phyloP scores from a whole-genome alignment of 441 rosid species.

The Bruguiera hainesii region DNA sequence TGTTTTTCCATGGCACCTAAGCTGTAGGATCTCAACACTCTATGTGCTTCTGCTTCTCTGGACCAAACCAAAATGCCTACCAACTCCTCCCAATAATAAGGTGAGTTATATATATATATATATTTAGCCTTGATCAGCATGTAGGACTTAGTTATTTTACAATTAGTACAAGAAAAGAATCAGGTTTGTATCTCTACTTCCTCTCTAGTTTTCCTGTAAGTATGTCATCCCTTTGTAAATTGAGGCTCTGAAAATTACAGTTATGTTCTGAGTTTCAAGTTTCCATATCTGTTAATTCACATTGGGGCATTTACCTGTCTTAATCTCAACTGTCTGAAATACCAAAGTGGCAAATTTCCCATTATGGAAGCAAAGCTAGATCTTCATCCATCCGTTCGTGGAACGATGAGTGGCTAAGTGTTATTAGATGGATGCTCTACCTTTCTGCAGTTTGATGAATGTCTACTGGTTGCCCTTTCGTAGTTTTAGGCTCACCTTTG shows the following conservation, averaged over 20 bases:
- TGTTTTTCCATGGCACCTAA: conserved; percentile 39
- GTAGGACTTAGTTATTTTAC: conserved; percentile 1
- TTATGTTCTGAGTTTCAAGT: not conserved
- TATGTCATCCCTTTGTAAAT: not conserved
- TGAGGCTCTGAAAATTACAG: not conserved
- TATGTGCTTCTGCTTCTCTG: conserved; percentile 34
- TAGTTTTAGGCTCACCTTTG: not conserved
- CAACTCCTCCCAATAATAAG: conserved; percentile 20
- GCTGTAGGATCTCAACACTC: conserved; percentile 27
- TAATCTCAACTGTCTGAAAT: too few species aligned
- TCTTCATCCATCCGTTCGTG: too few species aligned
- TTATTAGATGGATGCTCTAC: too few species aligned
- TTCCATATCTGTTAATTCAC: not conserved
- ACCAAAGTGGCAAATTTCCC: too few species aligned
- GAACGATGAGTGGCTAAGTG: too few species aligned
- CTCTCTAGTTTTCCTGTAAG: conserved; percentile 7
- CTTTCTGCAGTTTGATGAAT: not conserved
- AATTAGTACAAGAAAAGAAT: not conserved
- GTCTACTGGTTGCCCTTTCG: not conserved
- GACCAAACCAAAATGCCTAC: conserved; percentile 29
- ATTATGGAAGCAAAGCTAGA: too few species aligned
- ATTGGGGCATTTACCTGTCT: too few species aligned
- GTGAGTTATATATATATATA: conserved; percentile 21
- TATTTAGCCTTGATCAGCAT: not conserved
- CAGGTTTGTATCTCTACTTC: conserved; percentile 5